These are phyloP conservation scores for Chytridiales sp. DNA, from an alignment of 371 early-diverging fungal species.

Conservation along the genomic window DNA sequence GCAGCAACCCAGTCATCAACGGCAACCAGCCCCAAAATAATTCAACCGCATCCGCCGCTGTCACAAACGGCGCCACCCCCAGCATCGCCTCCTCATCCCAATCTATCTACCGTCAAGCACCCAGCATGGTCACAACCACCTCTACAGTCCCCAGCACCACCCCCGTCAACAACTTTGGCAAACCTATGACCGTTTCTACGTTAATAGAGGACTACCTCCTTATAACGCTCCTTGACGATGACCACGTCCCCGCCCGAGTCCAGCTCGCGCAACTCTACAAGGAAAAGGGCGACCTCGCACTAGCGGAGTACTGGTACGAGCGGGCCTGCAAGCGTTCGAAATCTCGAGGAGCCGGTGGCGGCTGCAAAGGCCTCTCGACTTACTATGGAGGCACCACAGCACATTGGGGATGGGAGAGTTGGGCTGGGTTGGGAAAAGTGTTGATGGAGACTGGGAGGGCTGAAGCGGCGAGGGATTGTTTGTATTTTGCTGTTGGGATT, in stretches of 20 bases:
- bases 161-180: neutral
- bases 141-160: neutral
- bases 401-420: slow-evolving; percentile 41
- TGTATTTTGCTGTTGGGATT: slow-evolving; percentile 37
- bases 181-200: slow-evolving; percentile 20
- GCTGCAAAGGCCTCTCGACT: slow-evolving; percentile 28
- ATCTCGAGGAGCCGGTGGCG: slow-evolving; percentile 42
- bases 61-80: too few species aligned
- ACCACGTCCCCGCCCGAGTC: slow-evolving; percentile 45
- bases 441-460: slow-evolving; percentile 23
- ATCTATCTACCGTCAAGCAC: too few species aligned
- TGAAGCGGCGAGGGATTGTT: slow-evolving; percentile 32
- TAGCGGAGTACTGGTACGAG: slow-evolving; percentile 42
- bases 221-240: slow-evolving; percentile 40
- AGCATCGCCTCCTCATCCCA: too few species aligned
- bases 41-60: too few species aligned
- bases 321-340: slow-evolving; percentile 40
- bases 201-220: slow-evolving; percentile 33
- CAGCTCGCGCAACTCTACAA: slow-evolving; percentile 38
- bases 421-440: slow-evolving; percentile 40
- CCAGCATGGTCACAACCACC: too few species aligned
- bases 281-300: slow-evolving; percentile 21
- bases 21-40: too few species aligned
- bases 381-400: slow-evolving; percentile 45
- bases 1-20: too few species aligned